Percentiles rank a stretch among this genome's conserved stretches.
Evolutionary conservation across 108 stramenopile genomes (phyloP).

Genomic region (Nitzschia inconspicua): DNA sequence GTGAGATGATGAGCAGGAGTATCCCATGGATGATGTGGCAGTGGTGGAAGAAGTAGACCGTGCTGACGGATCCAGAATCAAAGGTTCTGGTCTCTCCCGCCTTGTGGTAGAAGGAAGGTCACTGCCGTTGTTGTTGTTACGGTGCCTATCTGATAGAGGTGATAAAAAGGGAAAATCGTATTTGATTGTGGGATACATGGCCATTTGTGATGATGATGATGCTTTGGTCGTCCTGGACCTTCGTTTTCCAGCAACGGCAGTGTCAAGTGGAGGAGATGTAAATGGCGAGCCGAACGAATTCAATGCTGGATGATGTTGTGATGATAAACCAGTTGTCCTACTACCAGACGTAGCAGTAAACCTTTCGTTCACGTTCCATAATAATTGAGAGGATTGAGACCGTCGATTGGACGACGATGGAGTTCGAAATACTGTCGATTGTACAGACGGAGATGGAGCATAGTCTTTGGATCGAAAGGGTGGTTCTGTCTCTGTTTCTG

Average conservation of each 20-base stretch:
- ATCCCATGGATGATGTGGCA: slow-evolving; percentile 4
- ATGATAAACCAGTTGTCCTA: neutral
- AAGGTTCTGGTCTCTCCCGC: slow-evolving; percentile 13
- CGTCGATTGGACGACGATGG: slow-evolving; percentile 2
- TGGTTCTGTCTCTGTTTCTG: too few relatives aligned
- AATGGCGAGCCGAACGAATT: slow-evolving; percentile 8
- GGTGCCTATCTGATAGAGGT: neutral
- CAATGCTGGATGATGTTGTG: neutral
- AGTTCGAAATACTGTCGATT: neutral
- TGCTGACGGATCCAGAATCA: slow-evolving; percentile 27
- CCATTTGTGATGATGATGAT: neutral
- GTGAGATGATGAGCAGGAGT: too few relatives aligned
- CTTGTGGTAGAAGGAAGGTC: neutral
- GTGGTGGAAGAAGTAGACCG: neutral
- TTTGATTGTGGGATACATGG: neutral
- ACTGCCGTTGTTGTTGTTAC: neutral
- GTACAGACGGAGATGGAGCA: too few relatives aligned
- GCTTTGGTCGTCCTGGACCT: neutral
- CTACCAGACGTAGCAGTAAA: too few relatives aligned
- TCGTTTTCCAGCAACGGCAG: neutral
- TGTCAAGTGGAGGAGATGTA: slow-evolving; percentile 1
- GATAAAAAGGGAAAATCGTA: slow-evolving; percentile 24
- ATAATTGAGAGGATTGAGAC: too few relatives aligned
- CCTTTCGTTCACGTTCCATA: too few relatives aligned
- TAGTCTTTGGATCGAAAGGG: too few relatives aligned